A percentile compares a stretch with the other conserved stretches of the same genome.
Evolutionary conservation across 202 grass and related monocot species (phyloP).

Genomic region (Eragrostis tef): DNA sequence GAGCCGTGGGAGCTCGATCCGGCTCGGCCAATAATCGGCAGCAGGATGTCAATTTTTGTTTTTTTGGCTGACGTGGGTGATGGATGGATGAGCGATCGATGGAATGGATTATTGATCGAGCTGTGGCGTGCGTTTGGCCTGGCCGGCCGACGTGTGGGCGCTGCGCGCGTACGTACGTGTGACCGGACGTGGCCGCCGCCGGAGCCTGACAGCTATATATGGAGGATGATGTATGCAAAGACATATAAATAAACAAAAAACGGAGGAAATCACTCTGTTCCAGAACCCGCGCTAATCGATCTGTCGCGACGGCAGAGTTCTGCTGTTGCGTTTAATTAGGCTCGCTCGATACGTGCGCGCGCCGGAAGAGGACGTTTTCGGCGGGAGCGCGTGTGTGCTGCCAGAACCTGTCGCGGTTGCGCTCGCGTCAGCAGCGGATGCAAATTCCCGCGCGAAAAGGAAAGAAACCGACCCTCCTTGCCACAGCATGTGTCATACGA

Average conservation of each 20-base stretch:
- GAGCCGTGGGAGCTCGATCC: not conserved
- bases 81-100: not conserved
- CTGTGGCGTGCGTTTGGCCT: too few species aligned
- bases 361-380: not conserved
- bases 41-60: not conserved
- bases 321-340: not conserved
- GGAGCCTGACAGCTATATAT: not conserved
- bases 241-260: too few species aligned
- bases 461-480: not conserved
- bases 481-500: too few species aligned
- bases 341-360: too few species aligned
- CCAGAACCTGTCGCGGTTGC: not conserved
- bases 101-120: not conserved
- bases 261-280: not conserved
- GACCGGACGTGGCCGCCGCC: not conserved
- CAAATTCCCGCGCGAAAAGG: not conserved
- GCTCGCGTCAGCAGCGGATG: not conserved
- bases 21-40: constrained; percentile 2
- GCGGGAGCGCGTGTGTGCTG: not conserved
- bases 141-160: not conserved
- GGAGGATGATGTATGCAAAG: not conserved
- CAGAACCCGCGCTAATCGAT: not conserved
- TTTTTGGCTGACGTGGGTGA: not conserved
- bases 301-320: not conserved
- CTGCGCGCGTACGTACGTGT: not conserved